Conservation (phyloP, 192 early-diverging fungal genomes). For the Umbelopsis ramanniana region DNA sequence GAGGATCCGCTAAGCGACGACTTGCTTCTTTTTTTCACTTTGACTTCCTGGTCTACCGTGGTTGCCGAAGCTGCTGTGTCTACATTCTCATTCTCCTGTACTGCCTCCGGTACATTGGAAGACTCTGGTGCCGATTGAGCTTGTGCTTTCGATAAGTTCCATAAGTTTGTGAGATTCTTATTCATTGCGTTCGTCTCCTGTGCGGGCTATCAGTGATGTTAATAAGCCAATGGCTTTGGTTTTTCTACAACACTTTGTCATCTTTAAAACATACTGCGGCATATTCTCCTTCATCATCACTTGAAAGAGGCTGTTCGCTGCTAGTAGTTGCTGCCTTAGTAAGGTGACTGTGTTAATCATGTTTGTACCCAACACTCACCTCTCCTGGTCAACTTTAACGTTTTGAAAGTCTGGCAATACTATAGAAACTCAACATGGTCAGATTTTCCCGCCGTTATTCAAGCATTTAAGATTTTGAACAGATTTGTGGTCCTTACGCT, state of each 20-base stretch:
- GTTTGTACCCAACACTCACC: background rate
- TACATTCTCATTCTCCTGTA: slow-evolving; percentile 32
- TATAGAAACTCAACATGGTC: background rate
- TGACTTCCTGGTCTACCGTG: slow-evolving; percentile 33
- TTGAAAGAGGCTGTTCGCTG: slow-evolving; percentile 10
- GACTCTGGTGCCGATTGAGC: slow-evolving; percentile 21
- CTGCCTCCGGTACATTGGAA: slow-evolving; percentile 31
- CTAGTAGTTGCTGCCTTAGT: too few relatives aligned
- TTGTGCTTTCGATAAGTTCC: slow-evolving; percentile 47
- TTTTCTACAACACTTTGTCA: slow-evolving; percentile 4
- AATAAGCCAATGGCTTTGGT: background rate
- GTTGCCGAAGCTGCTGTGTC: slow-evolving; percentile 33
- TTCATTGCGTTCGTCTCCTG: slow-evolving; percentile 63
- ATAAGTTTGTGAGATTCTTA: slow-evolving; percentile 56
- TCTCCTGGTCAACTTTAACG: slow-evolving; percentile 6
- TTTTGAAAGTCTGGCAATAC: background rate
- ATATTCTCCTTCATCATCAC: slow-evolving; percentile 37
- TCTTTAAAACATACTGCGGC: slow-evolving; percentile 31
- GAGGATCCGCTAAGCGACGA: slow-evolving; percentile 31
- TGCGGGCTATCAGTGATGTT: slow-evolving; percentile 24
- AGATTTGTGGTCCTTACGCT: slow-evolving; percentile 21
- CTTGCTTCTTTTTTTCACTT: slow-evolving; percentile 21
- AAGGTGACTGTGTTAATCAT: background rate
- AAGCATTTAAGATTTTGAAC: background rate
- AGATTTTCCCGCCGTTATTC: background rate